Evolutionary conservation across 1,284 basidiomycete genomes (phyloP), one percentile per base, ranked within the genome.

Genomic region (Puccinia triticina): DNA sequence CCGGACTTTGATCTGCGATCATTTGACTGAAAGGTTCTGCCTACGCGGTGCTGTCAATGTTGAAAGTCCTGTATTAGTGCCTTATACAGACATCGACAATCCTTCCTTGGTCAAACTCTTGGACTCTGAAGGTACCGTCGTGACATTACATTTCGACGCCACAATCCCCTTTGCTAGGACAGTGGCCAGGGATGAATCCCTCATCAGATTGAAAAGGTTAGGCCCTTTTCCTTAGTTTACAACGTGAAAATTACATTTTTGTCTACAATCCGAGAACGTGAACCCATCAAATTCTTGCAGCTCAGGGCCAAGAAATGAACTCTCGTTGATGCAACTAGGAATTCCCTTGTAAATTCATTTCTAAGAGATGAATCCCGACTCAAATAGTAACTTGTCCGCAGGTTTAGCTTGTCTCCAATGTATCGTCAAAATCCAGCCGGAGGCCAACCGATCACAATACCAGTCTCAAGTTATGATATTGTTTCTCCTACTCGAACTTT

Each of bases 361-460:
- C 61, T 50, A 1, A 69, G 48, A 7, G 23, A 69, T 69, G 23
- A 18, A 48, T 69, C 2, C 66, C 46, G 66, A 69, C 66, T n/a
- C n/a, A 32, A 10, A 73, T 43, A 18, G 34, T 37, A 48, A 29
- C 84, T 86, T 32, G 83, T 87, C 80, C 86, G 86, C 77, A 84
- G 87, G 18, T 87, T 86, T 83, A 85, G 85, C 80, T 86, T 87
- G 69, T 84, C 84, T 43, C 85, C 86, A 21, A 86, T 87, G 57
- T 87, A 86, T 71, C 85, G 87, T 29, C 85, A 86, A 55, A 87
- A 87, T 61, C 84, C 87, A 0, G 86, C 87, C 1, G 87, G 87
- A n/a, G 86, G 86, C 0, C 87, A 87, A 84, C 87, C 87, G 26
- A 84, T 85, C 14, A 84, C 86, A 0, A 85, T 87, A 66, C 82